Evolutionary conservation across 441 rosid genomes (phyloP).

Genomic region (Theobroma grandiflorum): DNA sequence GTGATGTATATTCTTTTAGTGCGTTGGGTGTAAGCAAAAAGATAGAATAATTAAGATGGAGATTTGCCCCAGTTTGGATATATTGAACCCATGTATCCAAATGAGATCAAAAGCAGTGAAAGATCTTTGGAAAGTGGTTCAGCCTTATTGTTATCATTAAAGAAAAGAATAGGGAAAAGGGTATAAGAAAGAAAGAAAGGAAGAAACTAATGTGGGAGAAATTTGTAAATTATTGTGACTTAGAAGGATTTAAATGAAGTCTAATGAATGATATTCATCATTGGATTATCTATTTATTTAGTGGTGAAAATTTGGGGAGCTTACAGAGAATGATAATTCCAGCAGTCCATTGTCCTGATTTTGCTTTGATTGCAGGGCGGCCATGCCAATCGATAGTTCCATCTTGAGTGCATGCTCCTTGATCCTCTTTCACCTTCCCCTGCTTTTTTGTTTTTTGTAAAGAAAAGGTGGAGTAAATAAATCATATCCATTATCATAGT

Average conservation of each 20-base stretch:
- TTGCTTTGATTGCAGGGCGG: conserved; percentile 57
- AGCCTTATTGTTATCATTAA: no score
- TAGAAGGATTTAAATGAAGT: no score
- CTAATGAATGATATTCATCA: not conserved
- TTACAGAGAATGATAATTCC: conserved; percentile 73
- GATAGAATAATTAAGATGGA: not conserved
- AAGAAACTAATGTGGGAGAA: not conserved
- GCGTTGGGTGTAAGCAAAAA: conserved; percentile 28
- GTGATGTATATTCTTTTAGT: not conserved
- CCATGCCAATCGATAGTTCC: conserved; percentile 76
- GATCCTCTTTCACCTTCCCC: conserved; percentile 44
- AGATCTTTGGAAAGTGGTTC: conserved; percentile 22
- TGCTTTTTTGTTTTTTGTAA: conserved; percentile 1
- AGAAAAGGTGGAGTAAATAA: not conserved
- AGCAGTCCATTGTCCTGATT: conserved; percentile 73
- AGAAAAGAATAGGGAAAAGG: no score
- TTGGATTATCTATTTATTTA: not conserved
- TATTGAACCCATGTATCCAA: conserved; percentile 20
- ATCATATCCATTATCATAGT: not conserved
- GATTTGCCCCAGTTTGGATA: not conserved
- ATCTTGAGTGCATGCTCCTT: conserved; percentile 53
- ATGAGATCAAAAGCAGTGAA: not conserved
- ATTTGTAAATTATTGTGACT: not conserved
- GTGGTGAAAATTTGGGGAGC: conserved; percentile 20
- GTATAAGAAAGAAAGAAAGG: not conserved